Evolutionary conservation across 148 eudicot species (phyloP).

Genomic region (Fagopyrum homotropicum): DNA sequence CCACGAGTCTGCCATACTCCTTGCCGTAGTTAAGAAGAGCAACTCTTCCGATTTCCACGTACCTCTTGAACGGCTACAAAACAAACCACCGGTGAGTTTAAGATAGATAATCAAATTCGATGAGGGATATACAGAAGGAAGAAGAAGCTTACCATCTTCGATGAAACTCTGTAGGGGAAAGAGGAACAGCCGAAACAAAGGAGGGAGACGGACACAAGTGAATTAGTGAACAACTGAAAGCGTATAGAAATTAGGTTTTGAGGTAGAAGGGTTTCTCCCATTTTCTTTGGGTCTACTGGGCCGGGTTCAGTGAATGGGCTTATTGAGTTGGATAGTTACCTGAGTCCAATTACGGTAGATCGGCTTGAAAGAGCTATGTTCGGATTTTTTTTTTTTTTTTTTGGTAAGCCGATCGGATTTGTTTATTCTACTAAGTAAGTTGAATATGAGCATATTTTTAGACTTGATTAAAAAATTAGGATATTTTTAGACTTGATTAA

Average conservation of each 20-base stretch:
- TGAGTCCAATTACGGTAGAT: too few relatives aligned
- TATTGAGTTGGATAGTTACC: not conserved
- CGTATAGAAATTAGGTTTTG: not conserved
- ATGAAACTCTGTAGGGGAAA: not conserved
- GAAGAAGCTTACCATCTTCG: slow-evolving; percentile 11
- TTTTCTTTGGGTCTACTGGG: not conserved
- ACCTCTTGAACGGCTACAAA: slow-evolving; percentile 16
- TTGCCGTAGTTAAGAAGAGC: slow-evolving; percentile 14
- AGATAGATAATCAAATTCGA: not conserved
- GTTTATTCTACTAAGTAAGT: too few relatives aligned
- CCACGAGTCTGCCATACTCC: slow-evolving; percentile 15
- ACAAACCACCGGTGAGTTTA: not conserved
- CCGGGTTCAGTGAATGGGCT: not conserved
- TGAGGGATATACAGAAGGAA: not conserved
- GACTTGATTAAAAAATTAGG: too few relatives aligned
- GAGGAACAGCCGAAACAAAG: not conserved
- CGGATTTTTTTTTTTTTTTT: too few relatives aligned
- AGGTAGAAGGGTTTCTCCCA: not conserved
- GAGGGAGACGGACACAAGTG: too few relatives aligned
- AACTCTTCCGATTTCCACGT: slow-evolving; percentile 13
- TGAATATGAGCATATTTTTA: too few relatives aligned
- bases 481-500: too few relatives aligned
- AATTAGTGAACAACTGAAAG: not conserved
- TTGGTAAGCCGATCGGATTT: too few relatives aligned
- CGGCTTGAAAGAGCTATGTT: too few relatives aligned